Evolutionary conservation across 257 asterid species (phyloP), one percentile per base, ranked within the genome.

Genomic region (Voacanga thouarsii): DNA sequence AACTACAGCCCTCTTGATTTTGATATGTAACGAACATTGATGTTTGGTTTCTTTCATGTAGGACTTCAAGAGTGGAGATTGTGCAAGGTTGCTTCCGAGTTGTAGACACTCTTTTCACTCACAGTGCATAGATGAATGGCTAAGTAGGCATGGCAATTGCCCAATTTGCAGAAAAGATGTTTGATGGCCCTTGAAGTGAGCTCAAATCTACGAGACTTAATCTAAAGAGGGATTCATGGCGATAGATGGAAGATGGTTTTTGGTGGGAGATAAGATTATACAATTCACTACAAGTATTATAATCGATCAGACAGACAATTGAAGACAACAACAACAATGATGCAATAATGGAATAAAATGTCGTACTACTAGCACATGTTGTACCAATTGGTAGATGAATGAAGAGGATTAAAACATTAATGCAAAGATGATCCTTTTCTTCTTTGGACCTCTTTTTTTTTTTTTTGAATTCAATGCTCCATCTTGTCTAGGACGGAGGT

Each of bases 71-170:
- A 83, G 86, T 23, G 90, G 98, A 72, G 99, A 92, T 19, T 76
- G 64, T 59, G 83, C 87, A 45, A 85, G 90, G 64, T 45, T 80
- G 81, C 84, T 92, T 77, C 94, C 96, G 30, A 85, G 78, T 12
- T 94, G 99, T 70, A 60, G 86, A 66, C 99, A 94, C 86, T 79
- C 82, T 18, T 92, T 90, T 83, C 99, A 94, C 84, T 55, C 75
- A 28, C 79, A 82, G 3, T 94, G 99, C 89, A 84, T 92, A 76
- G 97, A 94, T 69, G 92, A 86, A 82, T 94, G 98, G 99, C 91
- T 94, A 66, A 19, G 75, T 71, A 87, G 92, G 51, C 94, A 91
- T 59, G 94, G 90, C 4, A 88, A 83, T n/a, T 94, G 99, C 80
- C 98, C 99, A 0, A 82, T 89, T 26, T 94, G 99, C 79, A 84